Conservation (phyloP, 371 early-diverging fungal genomes). For the Gilbertella persicaria region DNA sequence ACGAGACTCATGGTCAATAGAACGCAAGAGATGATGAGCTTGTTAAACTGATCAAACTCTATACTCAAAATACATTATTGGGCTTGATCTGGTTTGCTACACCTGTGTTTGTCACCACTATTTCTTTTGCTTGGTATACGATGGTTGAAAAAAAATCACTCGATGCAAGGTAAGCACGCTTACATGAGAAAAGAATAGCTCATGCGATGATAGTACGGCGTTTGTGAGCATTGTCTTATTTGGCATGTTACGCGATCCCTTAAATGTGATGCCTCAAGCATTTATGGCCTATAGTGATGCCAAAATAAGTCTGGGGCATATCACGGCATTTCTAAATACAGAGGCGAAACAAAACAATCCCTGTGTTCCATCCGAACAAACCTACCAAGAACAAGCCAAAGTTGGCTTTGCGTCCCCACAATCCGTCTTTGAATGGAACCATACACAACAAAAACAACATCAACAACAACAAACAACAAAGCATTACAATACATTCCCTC, state of each 20-base stretch:
- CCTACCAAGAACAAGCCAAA: slow-evolving; percentile 19
- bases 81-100: slow-evolving; percentile 68
- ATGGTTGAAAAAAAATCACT: slow-evolving; percentile 58
- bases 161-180: slow-evolving; percentile 51
- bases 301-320: slow-evolving; percentile 56
- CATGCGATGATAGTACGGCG: slow-evolving; percentile 58
- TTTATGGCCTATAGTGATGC: slow-evolving; percentile 60
- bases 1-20: slow-evolving; percentile 13
- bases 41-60: slow-evolving; percentile 53
- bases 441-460: background rate
- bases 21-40: slow-evolving; percentile 61
- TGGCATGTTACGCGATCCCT: slow-evolving; percentile 60
- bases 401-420: slow-evolving; percentile 22
- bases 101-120: slow-evolving; percentile 68
- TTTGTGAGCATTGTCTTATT: slow-evolving; percentile 70
- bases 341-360: slow-evolving; percentile 18
- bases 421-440: slow-evolving; percentile 30
- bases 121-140: slow-evolving; percentile 70
- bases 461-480: background rate
- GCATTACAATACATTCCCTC: background rate
- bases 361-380: background rate
- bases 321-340: slow-evolving; percentile 52
- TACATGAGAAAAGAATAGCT: background rate
- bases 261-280: slow-evolving; percentile 65
- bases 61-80: slow-evolving; percentile 57